Evolutionary conservation across 2,329 filamentous ascomycete genomes (phyloP).

Genomic region (Talaromyces sp.): DNA sequence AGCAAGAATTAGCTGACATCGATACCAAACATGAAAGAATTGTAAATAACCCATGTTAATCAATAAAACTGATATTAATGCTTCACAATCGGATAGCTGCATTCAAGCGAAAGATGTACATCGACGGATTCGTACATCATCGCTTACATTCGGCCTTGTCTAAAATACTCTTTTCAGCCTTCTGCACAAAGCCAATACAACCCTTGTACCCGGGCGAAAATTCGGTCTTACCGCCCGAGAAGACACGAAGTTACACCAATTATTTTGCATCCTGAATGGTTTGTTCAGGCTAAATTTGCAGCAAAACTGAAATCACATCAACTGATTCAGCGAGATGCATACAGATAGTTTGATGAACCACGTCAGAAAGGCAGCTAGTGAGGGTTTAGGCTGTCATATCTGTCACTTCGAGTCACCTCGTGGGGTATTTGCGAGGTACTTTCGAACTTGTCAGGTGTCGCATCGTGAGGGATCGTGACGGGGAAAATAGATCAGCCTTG

Average conservation of each 20-base stretch:
- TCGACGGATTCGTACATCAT: neutral
- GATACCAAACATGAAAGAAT: neutral
- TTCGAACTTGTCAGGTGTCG: neutral
- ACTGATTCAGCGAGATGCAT: neutral
- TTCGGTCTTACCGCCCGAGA: too few species aligned
- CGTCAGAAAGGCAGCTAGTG: neutral
- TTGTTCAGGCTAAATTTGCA: neutral
- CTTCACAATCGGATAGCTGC: neutral
- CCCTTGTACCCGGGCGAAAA: neutral
- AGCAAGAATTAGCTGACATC: neutral
- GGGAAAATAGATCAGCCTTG: neutral
- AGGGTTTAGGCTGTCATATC: neutral
- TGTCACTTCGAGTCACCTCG: neutral
- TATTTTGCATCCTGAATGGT: neutral
- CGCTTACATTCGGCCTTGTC: neutral
- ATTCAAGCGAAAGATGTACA: neutral
- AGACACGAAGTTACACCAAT: neutral
- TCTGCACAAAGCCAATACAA: neutral
- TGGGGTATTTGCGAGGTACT: neutral
- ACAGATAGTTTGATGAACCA: neutral
- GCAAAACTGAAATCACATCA: neutral
- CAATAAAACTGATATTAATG: neutral
- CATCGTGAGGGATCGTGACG: neutral
- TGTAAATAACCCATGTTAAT: too few species aligned
- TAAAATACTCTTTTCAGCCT: neutral